Percentiles rank a stretch among this genome's conserved stretches.
Conservation (phyloP, 495 filamentous ascomycete genomes). For the Penicillium alfredii region DNA sequence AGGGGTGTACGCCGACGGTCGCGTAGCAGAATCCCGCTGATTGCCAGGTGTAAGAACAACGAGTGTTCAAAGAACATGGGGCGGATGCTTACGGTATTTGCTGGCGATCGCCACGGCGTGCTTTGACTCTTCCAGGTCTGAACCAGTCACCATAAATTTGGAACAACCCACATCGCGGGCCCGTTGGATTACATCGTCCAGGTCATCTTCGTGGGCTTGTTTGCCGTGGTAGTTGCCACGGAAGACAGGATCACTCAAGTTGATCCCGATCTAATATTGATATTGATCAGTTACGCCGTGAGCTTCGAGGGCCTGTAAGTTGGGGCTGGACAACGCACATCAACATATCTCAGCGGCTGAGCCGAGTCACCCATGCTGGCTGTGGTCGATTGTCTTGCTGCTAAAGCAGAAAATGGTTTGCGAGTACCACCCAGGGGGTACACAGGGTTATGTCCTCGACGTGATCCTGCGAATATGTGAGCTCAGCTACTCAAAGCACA, state of each 20-base stretch:
- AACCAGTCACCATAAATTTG: conserved; percentile 94
- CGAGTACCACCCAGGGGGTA: not conserved
- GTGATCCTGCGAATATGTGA: too few species aligned
- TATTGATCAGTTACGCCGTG: conserved; percentile 9
- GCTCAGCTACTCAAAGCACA: too few species aligned
- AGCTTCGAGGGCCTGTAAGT: not conserved
- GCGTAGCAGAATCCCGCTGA: conserved; percentile 74
- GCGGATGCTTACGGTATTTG: conserved; percentile 64
- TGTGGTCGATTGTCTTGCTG: not conserved
- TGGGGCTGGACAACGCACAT: conserved; percentile 26
- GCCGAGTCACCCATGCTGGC: conserved; percentile 30
- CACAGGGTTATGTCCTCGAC: too few species aligned
- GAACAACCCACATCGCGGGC: conserved; percentile 69
- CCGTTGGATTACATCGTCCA: conserved; percentile 67
- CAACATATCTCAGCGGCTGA: conserved; percentile 38
- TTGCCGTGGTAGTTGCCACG: conserved; percentile 78
- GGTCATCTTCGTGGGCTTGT: conserved; percentile 70
- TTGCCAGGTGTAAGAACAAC: conserved; percentile 5
- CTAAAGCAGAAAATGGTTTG: conserved; percentile 6
- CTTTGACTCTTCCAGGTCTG: conserved; percentile 69
- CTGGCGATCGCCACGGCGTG: conserved; percentile 68
- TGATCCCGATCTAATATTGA: conserved; percentile 72
- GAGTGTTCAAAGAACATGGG: too few species aligned
- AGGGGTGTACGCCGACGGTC: conserved; percentile 92
- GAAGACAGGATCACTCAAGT: conserved; percentile 85